These are phyloP conservation scores for Helicostylum pulchrum DNA, from an alignment of 192 early-diverging fungal species.

Conservation along the genomic window DNA sequence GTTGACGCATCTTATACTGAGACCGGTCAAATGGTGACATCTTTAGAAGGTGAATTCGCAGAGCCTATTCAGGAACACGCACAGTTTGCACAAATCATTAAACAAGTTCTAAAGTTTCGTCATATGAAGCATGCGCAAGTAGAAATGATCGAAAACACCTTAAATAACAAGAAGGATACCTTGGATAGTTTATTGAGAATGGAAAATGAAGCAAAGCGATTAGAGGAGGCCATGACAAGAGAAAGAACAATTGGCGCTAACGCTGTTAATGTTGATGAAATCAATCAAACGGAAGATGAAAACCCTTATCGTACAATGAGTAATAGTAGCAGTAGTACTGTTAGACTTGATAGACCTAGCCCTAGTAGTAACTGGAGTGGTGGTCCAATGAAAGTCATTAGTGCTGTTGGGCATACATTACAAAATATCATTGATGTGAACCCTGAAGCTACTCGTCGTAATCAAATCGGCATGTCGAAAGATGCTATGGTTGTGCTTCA, in stretches of 20 bases:
- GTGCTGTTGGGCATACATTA: conserved; percentile 65
- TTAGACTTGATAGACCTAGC: conserved; percentile 25
- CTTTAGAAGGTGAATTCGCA: conserved; percentile 74
- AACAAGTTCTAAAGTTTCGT: conserved; percentile 80
- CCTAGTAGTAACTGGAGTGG: conserved; percentile 32
- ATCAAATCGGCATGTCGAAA: conserved; percentile 82
- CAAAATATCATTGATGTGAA: conserved; percentile 96
- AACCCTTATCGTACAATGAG: conserved; percentile 16
- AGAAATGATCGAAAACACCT: conserved; percentile 68
- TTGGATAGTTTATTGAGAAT: conserved; percentile 61
- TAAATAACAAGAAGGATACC: conserved; percentile 68
- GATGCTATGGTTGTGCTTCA: conserved; percentile 67
- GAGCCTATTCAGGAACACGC: conserved; percentile 87
- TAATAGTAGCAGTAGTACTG: conserved; percentile 17
- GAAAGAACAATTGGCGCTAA: conserved; percentile 30
- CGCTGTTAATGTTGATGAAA: conserved; percentile 18
- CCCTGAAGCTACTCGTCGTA: conserved; percentile 83
- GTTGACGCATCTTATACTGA: conserved; percentile 80
- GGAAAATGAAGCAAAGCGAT: conserved; percentile 68
- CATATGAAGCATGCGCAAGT: conserved; percentile 84
- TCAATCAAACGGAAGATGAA: conserved; percentile 18
- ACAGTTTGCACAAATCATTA: conserved; percentile 86
- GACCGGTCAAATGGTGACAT: conserved; percentile 61
- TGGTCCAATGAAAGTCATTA: conserved; percentile 48
- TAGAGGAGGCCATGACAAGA: conserved; percentile 63